A percentile compares a stretch with the other conserved stretches of the same genome.
Conservation (phyloP, 495 filamentous ascomycete genomes). For the Xylaria curta region DNA sequence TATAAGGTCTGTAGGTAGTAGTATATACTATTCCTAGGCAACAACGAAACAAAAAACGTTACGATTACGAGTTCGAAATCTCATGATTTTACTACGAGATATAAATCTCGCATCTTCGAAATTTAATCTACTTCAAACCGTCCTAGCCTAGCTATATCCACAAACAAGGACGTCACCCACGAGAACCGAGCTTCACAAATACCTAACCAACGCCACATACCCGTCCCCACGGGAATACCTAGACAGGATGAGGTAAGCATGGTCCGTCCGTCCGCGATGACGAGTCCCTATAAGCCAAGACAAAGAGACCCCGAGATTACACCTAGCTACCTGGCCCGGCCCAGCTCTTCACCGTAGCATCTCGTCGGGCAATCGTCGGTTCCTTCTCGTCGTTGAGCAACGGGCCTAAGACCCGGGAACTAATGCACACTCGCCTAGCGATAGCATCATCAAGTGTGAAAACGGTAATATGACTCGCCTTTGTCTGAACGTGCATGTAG, state of each 20-base stretch:
- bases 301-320: not conserved
- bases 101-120: not conserved
- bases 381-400: not conserved
- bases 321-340: not conserved
- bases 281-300: conserved; percentile 7
- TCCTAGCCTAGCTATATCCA: not conserved
- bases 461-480: not conserved
- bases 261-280: not conserved
- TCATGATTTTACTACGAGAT: not conserved
- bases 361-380: not conserved
- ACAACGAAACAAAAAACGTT: not conserved
- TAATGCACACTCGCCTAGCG: not conserved
- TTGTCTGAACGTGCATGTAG: not conserved
- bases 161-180: not conserved
- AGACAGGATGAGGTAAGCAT: not conserved
- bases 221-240: not conserved
- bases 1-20: not conserved
- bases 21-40: not conserved
- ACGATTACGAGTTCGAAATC: not conserved
- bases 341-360: not conserved
- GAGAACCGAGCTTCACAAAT: not conserved
- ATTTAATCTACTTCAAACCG: not conserved
- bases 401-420: not conserved
- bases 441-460: not conserved
- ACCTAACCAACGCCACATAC: not conserved